These are phyloP conservation scores for Phytophthora quininea DNA, from an alignment of 352 stramenopile species.

Conservation along the genomic window DNA sequence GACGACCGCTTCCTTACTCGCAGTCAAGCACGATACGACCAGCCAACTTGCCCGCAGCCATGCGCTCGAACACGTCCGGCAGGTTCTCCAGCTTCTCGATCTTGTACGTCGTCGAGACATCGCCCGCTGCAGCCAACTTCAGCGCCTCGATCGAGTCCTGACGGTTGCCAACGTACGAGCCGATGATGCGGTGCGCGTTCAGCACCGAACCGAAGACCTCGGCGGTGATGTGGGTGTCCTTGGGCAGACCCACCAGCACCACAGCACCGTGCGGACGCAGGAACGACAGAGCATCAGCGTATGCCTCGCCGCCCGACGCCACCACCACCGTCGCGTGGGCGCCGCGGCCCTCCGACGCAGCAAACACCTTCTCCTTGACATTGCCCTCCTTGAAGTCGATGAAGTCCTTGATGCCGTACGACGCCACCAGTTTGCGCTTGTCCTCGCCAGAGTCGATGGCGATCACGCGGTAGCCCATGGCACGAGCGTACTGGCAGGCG, in stretches of 20 bases:
- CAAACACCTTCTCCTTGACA: conserved; percentile 45
- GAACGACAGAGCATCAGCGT: conserved; percentile 56
- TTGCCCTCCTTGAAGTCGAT: conserved; percentile 70
- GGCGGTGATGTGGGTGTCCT: conserved; percentile 49
- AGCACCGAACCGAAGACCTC: conserved; percentile 49
- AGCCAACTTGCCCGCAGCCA: conserved; percentile 44
- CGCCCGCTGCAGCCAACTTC: conserved; percentile 47
- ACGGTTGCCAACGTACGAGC: conserved; percentile 60
- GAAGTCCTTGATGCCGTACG: conserved; percentile 72
- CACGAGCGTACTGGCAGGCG: conserved; percentile 72
- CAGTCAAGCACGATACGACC: conserved; percentile 59
- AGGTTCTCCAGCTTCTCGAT: conserved; percentile 45
- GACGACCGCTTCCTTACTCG: conserved; percentile 30
- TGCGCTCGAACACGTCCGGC: conserved; percentile 49
- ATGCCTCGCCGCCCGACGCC: conserved; percentile 56
- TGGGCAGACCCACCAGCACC: conserved; percentile 69
- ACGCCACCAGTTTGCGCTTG: conserved; percentile 64
- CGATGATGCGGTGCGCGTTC: conserved; percentile 54
- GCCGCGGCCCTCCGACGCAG: conserved; percentile 42
- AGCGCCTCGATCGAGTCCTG: conserved; percentile 62
- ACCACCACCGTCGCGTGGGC: conserved; percentile 77
- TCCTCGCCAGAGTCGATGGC: conserved; percentile 64
- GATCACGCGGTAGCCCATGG: conserved; percentile 71
- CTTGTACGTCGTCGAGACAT: conserved; percentile 47
- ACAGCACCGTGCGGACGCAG: conserved; percentile 66